Percentiles rank a stretch among this genome's conserved stretches.
Evolutionary conservation across 2,329 filamentous ascomycete species (phyloP).

Genomic region (Beauveria brongniartii): DNA sequence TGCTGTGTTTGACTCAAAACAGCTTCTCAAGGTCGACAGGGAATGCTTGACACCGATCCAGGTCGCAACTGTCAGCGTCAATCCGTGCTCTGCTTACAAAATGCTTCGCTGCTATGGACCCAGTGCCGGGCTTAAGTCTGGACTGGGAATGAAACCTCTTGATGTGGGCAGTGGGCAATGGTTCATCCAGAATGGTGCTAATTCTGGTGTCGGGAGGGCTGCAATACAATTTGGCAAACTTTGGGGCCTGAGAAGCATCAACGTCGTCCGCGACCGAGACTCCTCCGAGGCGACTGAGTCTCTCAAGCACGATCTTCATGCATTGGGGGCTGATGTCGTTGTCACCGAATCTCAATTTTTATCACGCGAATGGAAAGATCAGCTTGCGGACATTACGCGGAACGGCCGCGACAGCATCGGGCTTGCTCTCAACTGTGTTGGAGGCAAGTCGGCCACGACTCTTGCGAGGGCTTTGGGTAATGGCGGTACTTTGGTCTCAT

Average conservation of each 20-base stretch:
- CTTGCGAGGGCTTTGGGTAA: constrained; percentile 67
- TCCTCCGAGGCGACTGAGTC: constrained; percentile 55
- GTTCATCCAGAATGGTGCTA: constrained; percentile 96
- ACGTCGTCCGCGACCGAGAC: constrained; percentile 70
- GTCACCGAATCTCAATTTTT: constrained; percentile 49
- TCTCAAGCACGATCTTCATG: constrained; percentile 42
- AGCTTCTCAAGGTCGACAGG: constrained; percentile 63
- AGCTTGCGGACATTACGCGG: constrained; percentile 57
- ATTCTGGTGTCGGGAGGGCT: constrained; percentile 83
- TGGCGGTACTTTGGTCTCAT: constrained; percentile 75
- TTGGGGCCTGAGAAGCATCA: constrained; percentile 88
- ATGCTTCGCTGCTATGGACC: constrained; percentile 76
- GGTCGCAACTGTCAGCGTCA: constrained; percentile 81
- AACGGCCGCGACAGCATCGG: constrained; percentile 63
- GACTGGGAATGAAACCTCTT: constrained; percentile 37
- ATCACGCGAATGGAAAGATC: constrained; percentile 52
- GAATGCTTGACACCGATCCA: constrained; percentile 66
- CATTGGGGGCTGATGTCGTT: constrained; percentile 49
- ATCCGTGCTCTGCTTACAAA: constrained; percentile 88
- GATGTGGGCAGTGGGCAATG: constrained; percentile 58
- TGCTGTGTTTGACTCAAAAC: constrained; percentile 51
- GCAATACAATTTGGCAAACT: constrained; percentile 79
- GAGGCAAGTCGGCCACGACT: constrained; percentile 72
- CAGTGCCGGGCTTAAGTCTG: constrained; percentile 35
- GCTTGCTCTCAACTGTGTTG: constrained; percentile 87